Evolutionary conservation across 73 alveolate genomes (phyloP).

Genomic region (Paramecium caudatum): DNA sequence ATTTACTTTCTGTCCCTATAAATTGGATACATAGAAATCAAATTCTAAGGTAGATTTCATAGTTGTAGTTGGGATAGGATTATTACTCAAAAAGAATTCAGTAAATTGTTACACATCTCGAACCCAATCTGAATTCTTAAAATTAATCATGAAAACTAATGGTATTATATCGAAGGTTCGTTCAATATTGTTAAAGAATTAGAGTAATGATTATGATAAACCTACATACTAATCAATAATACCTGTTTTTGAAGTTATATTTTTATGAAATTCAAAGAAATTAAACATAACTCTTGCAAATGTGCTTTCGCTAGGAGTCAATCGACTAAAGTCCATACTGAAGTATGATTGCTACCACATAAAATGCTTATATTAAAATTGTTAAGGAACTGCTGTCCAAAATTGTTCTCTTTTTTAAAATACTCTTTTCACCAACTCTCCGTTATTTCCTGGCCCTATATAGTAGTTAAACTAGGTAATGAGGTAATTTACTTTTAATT

Average conservation of each 20-base stretch:
- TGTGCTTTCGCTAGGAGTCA: slow-evolving; percentile 21
- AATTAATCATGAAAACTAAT: slow-evolving; percentile 83
- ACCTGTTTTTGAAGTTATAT: slow-evolving; percentile 69
- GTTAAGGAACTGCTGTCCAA: slow-evolving; percentile 67
- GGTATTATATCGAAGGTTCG: slow-evolving; percentile 93
- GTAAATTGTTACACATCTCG: slow-evolving; percentile 67
- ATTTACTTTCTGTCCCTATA: background rate
- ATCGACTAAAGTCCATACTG: slow-evolving; percentile 61
- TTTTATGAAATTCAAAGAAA: slow-evolving; percentile 75
- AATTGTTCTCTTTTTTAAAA: slow-evolving; percentile 52
- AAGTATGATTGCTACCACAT: slow-evolving; percentile 65
- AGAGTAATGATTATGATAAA: slow-evolving; percentile 81
- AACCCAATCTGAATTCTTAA: slow-evolving; percentile 78
- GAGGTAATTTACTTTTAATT: background rate
- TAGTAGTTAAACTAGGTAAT: slow-evolving; percentile 49
- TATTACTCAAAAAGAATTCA: slow-evolving; percentile 36
- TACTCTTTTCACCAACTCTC: slow-evolving; percentile 58
- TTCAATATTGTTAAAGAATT: slow-evolving; percentile 80
- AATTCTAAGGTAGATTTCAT: slow-evolving; percentile 29
- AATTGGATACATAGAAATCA: slow-evolving; percentile 48
- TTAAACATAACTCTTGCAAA: slow-evolving; percentile 50
- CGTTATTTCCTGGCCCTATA: slow-evolving; percentile 69
- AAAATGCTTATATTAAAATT: slow-evolving; percentile 67
- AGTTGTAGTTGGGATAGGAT: slow-evolving; percentile 1
- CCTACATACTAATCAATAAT: background rate